These are phyloP conservation scores for Wallacemonas sp. DNA, from an alignment of 208 protist species.

Conservation along the genomic window DNA sequence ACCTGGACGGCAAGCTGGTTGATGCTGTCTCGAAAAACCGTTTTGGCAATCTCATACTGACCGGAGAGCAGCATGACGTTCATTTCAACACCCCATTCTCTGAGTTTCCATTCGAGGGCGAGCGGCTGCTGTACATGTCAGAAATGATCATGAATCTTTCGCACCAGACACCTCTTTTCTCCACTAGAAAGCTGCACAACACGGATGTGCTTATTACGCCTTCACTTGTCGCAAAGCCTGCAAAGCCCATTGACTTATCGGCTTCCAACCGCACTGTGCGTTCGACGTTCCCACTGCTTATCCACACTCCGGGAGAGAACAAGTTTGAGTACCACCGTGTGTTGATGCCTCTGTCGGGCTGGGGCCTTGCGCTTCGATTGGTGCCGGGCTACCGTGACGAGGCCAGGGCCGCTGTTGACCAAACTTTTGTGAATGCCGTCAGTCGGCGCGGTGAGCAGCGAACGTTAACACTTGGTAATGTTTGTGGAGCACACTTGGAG, in stretches of 20 bases:
- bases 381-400: not conserved
- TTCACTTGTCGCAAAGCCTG: not conserved
- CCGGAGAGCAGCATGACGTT: not conserved
- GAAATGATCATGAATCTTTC: not conserved
- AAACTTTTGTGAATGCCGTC: too few relatives aligned
- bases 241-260: not conserved
- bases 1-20: not conserved
- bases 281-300: not conserved
- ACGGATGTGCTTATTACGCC: not conserved
- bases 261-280: not conserved
- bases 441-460: too few relatives aligned
- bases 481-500: too few relatives aligned
- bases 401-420: too few relatives aligned
- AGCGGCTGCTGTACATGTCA: not conserved
- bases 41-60: not conserved
- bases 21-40: not conserved
- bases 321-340: not conserved
- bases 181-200: not conserved
- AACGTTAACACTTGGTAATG: too few relatives aligned
- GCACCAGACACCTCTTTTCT: not conserved
- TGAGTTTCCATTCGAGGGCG: not conserved
- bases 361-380: not conserved
- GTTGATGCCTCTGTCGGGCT: not conserved
- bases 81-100: not conserved
- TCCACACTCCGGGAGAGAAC: not conserved